Evolutionary conservation across 2,329 filamentous ascomycete genomes (phyloP).

Genomic region (Trichoderma sp.): DNA sequence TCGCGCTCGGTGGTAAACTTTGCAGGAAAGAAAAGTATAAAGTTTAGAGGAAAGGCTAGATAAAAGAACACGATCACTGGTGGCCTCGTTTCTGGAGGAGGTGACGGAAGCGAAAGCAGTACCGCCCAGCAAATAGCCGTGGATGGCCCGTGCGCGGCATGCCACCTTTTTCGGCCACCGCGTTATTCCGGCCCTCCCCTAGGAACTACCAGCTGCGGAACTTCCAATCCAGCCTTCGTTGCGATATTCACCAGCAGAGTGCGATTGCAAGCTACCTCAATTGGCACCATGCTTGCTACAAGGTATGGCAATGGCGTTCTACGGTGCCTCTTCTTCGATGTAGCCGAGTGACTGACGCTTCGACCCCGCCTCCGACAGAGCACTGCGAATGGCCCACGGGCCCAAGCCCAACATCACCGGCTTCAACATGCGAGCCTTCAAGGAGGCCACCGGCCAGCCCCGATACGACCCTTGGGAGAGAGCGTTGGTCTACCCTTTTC

Average conservation of each 20-base stretch:
- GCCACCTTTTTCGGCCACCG: conserved; percentile 20
- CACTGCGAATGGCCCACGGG: conserved; percentile 57
- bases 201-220: conserved; percentile 9
- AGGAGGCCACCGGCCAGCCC: conserved; percentile 66
- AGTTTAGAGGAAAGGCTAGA: background rate
- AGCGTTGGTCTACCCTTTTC: conserved; percentile 52
- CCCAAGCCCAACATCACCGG: conserved; percentile 80
- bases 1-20: background rate
- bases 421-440: conserved; percentile 85
- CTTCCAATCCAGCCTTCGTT: conserved; percentile 8
- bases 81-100: conserved; percentile 20
- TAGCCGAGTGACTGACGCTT: conserved; percentile 8
- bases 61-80: conserved; percentile 22
- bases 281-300: conserved; percentile 46
- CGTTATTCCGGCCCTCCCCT: conserved; percentile 34
- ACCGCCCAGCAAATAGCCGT: conserved; percentile 7
- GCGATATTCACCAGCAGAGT: background rate
- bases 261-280: conserved; percentile 21
- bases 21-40: background rate
- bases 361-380: conserved; percentile 36
- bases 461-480: conserved; percentile 70
- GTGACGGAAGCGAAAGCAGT: conserved; percentile 23
- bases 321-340: background rate
- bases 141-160: conserved; percentile 32
- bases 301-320: conserved; percentile 37